Base-by-base conservation (phyloP, 306 rosid species). In the Arachis stenosperma region DNA sequence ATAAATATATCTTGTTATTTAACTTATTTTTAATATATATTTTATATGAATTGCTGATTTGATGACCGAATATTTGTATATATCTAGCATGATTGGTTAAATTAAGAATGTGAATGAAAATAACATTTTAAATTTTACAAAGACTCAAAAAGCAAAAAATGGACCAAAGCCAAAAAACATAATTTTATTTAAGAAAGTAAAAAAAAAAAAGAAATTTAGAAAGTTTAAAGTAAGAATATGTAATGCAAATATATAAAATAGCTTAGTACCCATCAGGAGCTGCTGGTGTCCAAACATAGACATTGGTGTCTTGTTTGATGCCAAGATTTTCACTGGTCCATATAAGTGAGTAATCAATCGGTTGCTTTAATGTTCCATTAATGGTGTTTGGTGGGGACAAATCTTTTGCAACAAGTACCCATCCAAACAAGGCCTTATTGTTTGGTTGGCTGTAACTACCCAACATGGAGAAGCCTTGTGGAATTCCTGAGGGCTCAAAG, bases 261-360 rank as follows among this genome's bases (percentile, higher is more conserved):
- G 96, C 87, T 78, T 85, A 82, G 68, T 92, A 92, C 2, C 98
- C 96, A 12, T 73, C 61, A 0, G 91, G 90, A 8, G 98, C 71
- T 7, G 65, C 69, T 41, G 98, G 98, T 47, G 81, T 60, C 98
- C 96, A 92, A 59, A 92, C 29, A 54, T 85, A 92, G 7, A 83
- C 87, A 41, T 80, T 43, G 3, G 72, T 79, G 9, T 91, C 89
- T 79, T 81, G 78, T 65, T 80, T 75, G 43, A 82, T 76, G 0
- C 57, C 69, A 42, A 56, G 8, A 2, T 88, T 75, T 73, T 78
- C 76, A 9, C 88, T 93, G 68, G 63, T 84, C 91, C 90, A 93
- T 9, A 87, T 79, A 6, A 88, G 87, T 11, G 79, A 79, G 80
- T 90, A 93, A 71, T 86, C 93, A 15, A 82, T 11, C 3, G 98